These are phyloP conservation scores for Scedosporium apiospermum DNA, from an alignment of 2,329 filamentous ascomycete species.

Conservation along the genomic window DNA sequence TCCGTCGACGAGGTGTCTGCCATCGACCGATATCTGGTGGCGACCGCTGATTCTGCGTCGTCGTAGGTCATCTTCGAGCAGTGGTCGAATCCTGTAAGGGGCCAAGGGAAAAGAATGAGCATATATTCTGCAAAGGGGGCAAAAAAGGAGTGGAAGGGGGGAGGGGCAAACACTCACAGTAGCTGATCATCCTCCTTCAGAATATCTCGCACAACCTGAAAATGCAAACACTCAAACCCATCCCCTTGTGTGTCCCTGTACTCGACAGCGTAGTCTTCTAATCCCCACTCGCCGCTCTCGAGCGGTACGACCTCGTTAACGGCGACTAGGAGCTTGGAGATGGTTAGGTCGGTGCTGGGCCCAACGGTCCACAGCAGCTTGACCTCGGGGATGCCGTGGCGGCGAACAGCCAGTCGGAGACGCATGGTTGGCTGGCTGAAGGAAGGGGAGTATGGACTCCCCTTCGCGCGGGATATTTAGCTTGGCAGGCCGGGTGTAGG, in stretches of 20 bases:
- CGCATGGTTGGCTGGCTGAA: constrained; percentile 38
- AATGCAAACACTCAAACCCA: constrained; percentile 82
- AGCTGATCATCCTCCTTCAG: constrained; percentile 79
- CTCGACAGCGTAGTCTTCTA: constrained; percentile 85
- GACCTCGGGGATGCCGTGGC: constrained; percentile 63
- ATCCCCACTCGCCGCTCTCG: constrained; percentile 70
- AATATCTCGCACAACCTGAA: constrained; percentile 58
- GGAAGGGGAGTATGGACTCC: not conserved
- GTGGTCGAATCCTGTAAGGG: constrained; percentile 58
- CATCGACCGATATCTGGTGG: constrained; percentile 69
- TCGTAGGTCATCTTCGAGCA: constrained; percentile 65
- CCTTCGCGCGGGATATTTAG: not conserved
- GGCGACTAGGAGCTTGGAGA: constrained; percentile 67
- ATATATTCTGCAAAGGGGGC: not conserved
- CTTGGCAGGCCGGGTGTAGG: not conserved
- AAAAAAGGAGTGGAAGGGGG: not conserved
- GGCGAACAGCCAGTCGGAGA: constrained; percentile 62
- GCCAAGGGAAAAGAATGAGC: constrained; percentile 9
- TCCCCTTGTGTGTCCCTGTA: constrained; percentile 44
- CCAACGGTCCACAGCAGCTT: constrained; percentile 62
- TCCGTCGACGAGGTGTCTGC: constrained; percentile 76
- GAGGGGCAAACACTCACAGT: constrained; percentile 42
- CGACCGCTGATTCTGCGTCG: constrained; percentile 66
- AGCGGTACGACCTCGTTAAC: constrained; percentile 75
- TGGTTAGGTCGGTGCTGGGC: constrained; percentile 50